Conservation (phyloP, 441 rosid species). For the Adansonia rubrostipa region DNA sequence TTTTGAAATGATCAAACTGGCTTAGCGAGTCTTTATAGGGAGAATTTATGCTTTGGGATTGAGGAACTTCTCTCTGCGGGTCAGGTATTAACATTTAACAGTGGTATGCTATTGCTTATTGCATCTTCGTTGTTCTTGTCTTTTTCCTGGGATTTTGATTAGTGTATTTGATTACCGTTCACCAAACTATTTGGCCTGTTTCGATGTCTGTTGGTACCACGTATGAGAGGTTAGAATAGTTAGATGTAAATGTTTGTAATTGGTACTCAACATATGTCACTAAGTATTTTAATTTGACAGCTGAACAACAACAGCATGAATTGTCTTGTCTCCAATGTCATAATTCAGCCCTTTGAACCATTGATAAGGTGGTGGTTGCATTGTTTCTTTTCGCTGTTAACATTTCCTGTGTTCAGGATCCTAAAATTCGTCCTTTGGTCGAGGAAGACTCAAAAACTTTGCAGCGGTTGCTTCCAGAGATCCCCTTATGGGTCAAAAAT, state of each 20-base stretch:
- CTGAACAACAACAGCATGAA: background rate
- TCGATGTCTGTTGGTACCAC: background rate
- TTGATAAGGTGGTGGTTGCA: background rate
- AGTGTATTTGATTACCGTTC: background rate
- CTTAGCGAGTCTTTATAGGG: background rate
- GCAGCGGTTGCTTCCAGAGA: slow-evolving; percentile 57
- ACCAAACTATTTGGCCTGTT: background rate
- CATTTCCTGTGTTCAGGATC: slow-evolving; percentile 50
- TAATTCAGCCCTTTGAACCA: background rate
- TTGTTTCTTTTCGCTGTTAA: slow-evolving; percentile 19
- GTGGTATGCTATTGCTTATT: background rate
- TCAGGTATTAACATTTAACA: background rate
- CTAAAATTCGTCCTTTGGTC: slow-evolving; percentile 55
- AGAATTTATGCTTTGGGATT: background rate
- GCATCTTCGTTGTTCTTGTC: too few species aligned
- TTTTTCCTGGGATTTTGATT: background rate
- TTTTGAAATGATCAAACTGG: background rate
- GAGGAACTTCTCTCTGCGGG: background rate
- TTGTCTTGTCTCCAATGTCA: slow-evolving; percentile 9
- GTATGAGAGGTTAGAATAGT: background rate
- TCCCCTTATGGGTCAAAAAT: slow-evolving; percentile 76
- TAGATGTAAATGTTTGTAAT: background rate
- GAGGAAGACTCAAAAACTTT: slow-evolving; percentile 58
- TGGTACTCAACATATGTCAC: background rate
- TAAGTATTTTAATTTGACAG: background rate